Percentiles rank a stretch among this genome's conserved stretches.
Conservation (phyloP, 441 rosid species). For the Dalechampia spathulata region DNA sequence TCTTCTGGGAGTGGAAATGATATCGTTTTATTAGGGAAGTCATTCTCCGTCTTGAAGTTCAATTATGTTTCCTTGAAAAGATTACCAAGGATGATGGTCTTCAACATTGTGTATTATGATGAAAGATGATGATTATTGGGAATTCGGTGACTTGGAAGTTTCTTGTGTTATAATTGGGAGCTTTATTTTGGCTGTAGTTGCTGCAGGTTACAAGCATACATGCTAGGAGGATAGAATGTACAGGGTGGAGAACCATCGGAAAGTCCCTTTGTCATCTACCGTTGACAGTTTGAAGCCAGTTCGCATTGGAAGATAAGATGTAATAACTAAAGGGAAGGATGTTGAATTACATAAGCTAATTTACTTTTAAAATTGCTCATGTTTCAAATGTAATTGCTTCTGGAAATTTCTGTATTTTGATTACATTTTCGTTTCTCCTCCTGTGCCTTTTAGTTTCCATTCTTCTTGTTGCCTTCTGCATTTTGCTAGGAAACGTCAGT, state of each 20-base stretch:
- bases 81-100: constrained; percentile 5
- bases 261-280: constrained; percentile 7
- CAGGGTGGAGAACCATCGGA: constrained; percentile 15
- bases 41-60: neutral
- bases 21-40: constrained; percentile 13
- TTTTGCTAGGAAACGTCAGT: too few species aligned
- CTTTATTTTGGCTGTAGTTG: constrained; percentile 37
- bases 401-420: too few species aligned
- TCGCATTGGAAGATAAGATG: neutral
- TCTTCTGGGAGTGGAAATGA: constrained; percentile 7
- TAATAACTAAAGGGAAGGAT: neutral
- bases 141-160: too few species aligned
- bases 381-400: too few species aligned
- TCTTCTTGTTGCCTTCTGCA: too few species aligned
- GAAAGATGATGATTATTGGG: constrained; percentile 29
- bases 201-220: constrained; percentile 13
- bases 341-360: neutral
- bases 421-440: too few species aligned
- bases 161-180: constrained; percentile 33
- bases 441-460: too few species aligned
- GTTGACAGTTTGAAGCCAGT: constrained; percentile 1
- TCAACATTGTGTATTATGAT: constrained; percentile 38
- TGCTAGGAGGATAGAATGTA: constrained; percentile 21
- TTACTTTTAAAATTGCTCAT: too few species aligned
- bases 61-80: neutral